phyloP scores from a whole-genome alignment of 2,329 filamentous ascomycete species.

The Tolypocladium cylindrosporum region DNA sequence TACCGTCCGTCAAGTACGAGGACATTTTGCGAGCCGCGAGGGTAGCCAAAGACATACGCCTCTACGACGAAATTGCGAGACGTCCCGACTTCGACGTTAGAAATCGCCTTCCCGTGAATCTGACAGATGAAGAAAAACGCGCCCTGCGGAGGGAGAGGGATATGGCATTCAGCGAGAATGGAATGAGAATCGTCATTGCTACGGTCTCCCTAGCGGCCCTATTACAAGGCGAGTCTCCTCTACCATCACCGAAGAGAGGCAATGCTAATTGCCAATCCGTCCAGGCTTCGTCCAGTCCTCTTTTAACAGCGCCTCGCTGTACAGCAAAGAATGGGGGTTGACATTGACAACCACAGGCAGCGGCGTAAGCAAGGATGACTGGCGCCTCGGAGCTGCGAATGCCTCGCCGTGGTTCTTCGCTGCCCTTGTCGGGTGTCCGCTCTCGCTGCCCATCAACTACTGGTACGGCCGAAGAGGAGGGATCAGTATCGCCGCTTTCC shows the following conservation, averaged over 20 bases:
- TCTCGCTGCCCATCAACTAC: constrained; percentile 30
- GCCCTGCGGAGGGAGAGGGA: constrained; percentile 28
- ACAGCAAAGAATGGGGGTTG: constrained; percentile 11
- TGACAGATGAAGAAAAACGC: constrained; percentile 23
- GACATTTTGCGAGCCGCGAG: constrained; percentile 26
- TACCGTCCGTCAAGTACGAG: constrained; percentile 18
- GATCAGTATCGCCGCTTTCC: constrained; percentile 25
- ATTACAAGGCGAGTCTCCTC: constrained; percentile 18
- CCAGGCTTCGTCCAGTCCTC: constrained; percentile 32
- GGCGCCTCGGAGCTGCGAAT: constrained; percentile 29
- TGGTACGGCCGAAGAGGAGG: constrained; percentile 28
- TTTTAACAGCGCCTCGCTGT: constrained; percentile 30
- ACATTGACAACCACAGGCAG: not conserved
- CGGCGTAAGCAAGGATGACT: constrained; percentile 15
- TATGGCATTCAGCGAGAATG: constrained; percentile 25
- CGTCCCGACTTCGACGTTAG: constrained; percentile 8
- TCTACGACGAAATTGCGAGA: constrained; percentile 26
- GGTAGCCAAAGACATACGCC: constrained; percentile 28
- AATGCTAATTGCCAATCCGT: not conserved
- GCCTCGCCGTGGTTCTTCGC: constrained; percentile 28
- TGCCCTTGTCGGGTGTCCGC: constrained; percentile 26
- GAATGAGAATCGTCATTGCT: constrained; percentile 28
- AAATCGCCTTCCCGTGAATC: constrained; percentile 18
- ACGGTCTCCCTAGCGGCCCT: constrained; percentile 34
- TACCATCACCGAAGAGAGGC: not conserved